Percentiles rank a stretch among this genome's conserved stretches.
These are phyloP conservation scores for Aquanectria penicillioides DNA, from an alignment of 2,329 filamentous ascomycete species.

Conservation along the genomic window DNA sequence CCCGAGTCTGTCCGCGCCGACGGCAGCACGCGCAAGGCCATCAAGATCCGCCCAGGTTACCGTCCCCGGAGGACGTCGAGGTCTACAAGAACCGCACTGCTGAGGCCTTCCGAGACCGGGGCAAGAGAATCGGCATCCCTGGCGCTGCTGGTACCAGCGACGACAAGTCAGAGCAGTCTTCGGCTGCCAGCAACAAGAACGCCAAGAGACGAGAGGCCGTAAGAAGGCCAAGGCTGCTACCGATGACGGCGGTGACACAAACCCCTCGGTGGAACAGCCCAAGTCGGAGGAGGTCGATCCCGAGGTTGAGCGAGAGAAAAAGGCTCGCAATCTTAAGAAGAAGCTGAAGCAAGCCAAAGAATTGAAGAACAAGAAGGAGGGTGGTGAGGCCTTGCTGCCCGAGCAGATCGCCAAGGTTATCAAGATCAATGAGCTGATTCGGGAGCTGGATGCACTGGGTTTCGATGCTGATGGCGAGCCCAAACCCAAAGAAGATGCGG, in stretches of 20 bases:
- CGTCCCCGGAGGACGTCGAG: constrained; percentile 92
- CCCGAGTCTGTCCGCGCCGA: constrained; percentile 88
- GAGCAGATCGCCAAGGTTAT: constrained; percentile 98
- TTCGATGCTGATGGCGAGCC: constrained; percentile 82
- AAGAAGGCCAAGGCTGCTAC: constrained; percentile 63
- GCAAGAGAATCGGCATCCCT: constrained; percentile 70
- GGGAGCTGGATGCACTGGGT: constrained; percentile 85
- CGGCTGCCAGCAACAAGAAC: constrained; percentile 79
- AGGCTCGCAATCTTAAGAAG: constrained; percentile 90
- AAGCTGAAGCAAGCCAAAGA: constrained; percentile 95
- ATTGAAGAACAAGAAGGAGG: constrained; percentile 89
- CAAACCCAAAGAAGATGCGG: constrained; percentile 42
- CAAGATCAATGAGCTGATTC: constrained; percentile 92
- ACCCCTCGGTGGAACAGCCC: constrained; percentile 24
- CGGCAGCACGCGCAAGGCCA: constrained; percentile 91
- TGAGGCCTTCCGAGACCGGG: constrained; percentile 83
- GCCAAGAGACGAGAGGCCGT: constrained; percentile 75
- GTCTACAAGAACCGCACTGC: constrained; percentile 94
- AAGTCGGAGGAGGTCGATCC: constrained; percentile 65
- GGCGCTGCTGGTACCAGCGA: constrained; percentile 73
- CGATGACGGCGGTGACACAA: constrained; percentile 69
- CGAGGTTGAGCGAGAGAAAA: constrained; percentile 88
- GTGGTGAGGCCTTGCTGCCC: constrained; percentile 82
- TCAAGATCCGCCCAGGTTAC: constrained; percentile 93
- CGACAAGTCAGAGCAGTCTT: constrained; percentile 57